A percentile compares a stretch with the other conserved stretches of the same genome.
Conservation (phyloP, 2,329 filamentous ascomycete species). For the Colletotrichum trifolii region DNA sequence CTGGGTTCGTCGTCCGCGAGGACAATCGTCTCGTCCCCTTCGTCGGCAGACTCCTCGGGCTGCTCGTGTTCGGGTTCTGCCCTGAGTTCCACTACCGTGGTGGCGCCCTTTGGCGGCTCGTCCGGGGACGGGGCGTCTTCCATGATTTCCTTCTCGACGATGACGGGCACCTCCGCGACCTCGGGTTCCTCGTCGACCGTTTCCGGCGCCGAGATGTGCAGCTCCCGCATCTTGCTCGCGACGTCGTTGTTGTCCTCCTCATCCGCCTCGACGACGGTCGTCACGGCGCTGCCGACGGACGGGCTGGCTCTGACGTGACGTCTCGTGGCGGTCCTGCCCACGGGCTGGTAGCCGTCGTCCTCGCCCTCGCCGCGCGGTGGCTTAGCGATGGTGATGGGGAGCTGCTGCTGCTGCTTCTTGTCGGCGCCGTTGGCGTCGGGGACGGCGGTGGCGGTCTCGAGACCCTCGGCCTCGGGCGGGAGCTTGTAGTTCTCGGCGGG, state of each 20-base stretch:
- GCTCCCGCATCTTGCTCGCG: conserved; percentile 56
- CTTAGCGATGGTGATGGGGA: conserved; percentile 50
- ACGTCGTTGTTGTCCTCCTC: conserved; percentile 74
- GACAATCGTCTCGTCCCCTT: neutral
- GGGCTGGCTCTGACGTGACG: conserved; percentile 84
- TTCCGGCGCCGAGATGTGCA: conserved; percentile 64
- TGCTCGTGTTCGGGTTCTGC: conserved; percentile 2
- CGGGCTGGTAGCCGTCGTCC: conserved; percentile 63
- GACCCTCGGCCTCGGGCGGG: conserved; percentile 89
- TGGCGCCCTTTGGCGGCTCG: conserved; percentile 41
- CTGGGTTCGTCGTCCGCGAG: conserved; percentile 6
- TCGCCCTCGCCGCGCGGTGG: conserved; percentile 46
- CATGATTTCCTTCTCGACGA: conserved; percentile 51
- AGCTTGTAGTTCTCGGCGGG: conserved; percentile 96
- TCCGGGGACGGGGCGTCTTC: conserved; percentile 35
- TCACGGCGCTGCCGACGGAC: conserved; percentile 81
- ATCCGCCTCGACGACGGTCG: conserved; percentile 84
- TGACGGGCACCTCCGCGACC: conserved; percentile 53
- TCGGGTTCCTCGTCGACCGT: conserved; percentile 66
- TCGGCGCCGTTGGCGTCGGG: conserved; percentile 51
- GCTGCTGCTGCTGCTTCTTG: conserved; percentile 45
- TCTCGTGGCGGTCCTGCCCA: conserved; percentile 78
- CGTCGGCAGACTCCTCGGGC: conserved; percentile 1
- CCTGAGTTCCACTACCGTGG: conserved; percentile 30
- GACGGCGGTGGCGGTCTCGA: conserved; percentile 63